Evolutionary conservation across 805 yeast species (phyloP).

Genomic region (Candida wancherniae): DNA sequence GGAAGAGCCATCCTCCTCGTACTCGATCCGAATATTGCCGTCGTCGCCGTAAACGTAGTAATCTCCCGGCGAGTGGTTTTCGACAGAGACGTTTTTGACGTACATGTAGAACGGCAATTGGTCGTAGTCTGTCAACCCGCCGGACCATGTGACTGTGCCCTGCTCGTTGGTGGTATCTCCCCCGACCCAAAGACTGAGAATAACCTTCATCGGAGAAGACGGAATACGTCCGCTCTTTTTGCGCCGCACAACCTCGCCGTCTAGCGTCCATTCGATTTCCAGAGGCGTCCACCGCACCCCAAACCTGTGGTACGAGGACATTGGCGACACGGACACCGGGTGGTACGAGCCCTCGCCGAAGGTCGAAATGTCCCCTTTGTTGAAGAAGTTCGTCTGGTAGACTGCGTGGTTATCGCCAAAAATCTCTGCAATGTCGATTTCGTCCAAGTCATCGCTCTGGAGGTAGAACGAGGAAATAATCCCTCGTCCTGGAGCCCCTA

Average conservation of each 20-base stretch:
- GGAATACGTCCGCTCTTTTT: constrained; percentile 18
- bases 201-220: constrained; percentile 31
- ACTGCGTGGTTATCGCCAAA: constrained; percentile 32
- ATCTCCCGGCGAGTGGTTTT: constrained; percentile 28
- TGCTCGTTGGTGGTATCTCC: constrained; percentile 30
- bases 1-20: not conserved
- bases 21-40: not conserved
- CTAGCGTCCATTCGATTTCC: constrained; percentile 26
- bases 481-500: constrained; percentile 31
- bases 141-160: constrained; percentile 41
- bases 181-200: constrained; percentile 40
- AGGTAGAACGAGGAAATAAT: constrained; percentile 36
- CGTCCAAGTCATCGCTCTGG: constrained; percentile 41
- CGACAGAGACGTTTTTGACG: constrained; percentile 18
- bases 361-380: constrained; percentile 34
- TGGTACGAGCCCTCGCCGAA: constrained; percentile 36
- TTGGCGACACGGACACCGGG: constrained; percentile 20
- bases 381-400: constrained; percentile 36
- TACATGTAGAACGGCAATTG: constrained; percentile 31
- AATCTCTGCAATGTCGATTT: constrained; percentile 36
- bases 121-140: constrained; percentile 30
- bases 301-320: constrained; percentile 23
- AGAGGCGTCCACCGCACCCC: constrained; percentile 36
- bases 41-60: constrained; percentile 26
- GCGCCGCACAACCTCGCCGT: constrained; percentile 28